Base-by-base conservation (phyloP, 2,329 filamentous ascomycete species). In the Nothomitra cinnamomea region DNA sequence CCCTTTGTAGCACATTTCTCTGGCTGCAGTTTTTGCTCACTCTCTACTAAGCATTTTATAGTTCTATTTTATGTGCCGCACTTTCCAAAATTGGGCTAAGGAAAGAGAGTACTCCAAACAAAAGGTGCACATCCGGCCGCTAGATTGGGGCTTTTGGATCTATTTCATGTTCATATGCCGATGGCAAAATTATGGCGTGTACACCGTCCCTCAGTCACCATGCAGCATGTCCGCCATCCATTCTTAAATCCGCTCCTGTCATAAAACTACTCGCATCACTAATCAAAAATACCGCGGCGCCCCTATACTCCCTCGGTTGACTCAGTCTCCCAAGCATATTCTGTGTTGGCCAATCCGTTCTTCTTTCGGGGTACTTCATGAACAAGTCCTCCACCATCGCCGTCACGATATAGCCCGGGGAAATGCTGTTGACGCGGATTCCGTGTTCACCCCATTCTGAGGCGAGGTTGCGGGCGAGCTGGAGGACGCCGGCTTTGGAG, bases 401-500 rank as follows among this genome's bases (percentile, higher is more conserved):
- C 15, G 90, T 95, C 60, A 95, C 72, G 90, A 96, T 96, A 70
- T 96, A 96, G 45, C 92, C 90, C 0, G 90, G 90, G 28, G 83
- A 88, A 66, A 96, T 92, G 69, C 86, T 92, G 72, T 96, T 96
- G 60, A 96, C 90, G 36, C 90, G 80, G 64, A 96, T 95, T 60
- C 83, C 83, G 38, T 83, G 80, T 60, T 82, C 76, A 0, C 90
- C 88, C 90, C 92, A 96, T 69, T 96, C 92, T 51, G 95, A 89
- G 36, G 89, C 89, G 61, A 95, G 75, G 58, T 85, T 92, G 38
- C 85, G 78, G 12, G 87, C 88, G 56, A 96, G 70, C 69, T 96
- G 90, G 57, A 89, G 77, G 47, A 96, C 85, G 10, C 87, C 92
- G 36, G 92, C 90, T 70, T 96, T 96, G 57, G 88, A 81, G 3